A percentile compares a stretch with the other conserved stretches of the same genome.
phyloP scores from a whole-genome alignment of 768 basidiomycete genomes.

The Pholiota conissans region DNA sequence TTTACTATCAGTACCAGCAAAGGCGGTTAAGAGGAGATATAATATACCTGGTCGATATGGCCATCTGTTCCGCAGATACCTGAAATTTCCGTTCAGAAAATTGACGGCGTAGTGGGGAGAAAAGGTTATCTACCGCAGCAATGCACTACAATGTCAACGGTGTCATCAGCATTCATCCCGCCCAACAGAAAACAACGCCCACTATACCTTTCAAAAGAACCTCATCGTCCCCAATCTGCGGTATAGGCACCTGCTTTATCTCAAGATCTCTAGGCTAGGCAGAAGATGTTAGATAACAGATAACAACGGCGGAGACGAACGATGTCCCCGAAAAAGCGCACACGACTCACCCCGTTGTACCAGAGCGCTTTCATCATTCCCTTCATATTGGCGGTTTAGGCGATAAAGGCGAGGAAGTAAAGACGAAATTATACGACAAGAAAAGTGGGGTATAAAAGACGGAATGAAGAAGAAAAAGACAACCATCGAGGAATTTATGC shows the following conservation, averaged over 20 bases:
- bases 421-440: neutral
- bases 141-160: constrained; percentile 9
- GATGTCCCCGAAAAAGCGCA: too few relatives aligned
- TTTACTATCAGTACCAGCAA: constrained; percentile 19
- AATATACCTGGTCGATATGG: constrained; percentile 45
- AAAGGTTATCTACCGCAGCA: constrained; percentile 17
- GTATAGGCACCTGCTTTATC: constrained; percentile 51
- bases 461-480: neutral
- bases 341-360: constrained; percentile 65
- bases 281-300: neutral
- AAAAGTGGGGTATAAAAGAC: neutral
- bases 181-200: neutral
- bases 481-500: neutral
- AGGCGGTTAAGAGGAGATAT: neutral
- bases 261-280: constrained; percentile 48
- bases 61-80: constrained; percentile 69
- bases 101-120: too few relatives aligned
- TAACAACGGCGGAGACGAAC: constrained; percentile 11
- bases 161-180: neutral
- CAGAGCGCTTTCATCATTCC: constrained; percentile 76
- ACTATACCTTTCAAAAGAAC: constrained; percentile 55
- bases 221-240: constrained; percentile 52
- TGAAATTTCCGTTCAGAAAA: neutral
- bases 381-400: constrained; percentile 38
- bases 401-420: neutral